Base-by-base conservation (phyloP, 2,329 filamentous ascomycete genomes). In the Calonectria crousiana region DNA sequence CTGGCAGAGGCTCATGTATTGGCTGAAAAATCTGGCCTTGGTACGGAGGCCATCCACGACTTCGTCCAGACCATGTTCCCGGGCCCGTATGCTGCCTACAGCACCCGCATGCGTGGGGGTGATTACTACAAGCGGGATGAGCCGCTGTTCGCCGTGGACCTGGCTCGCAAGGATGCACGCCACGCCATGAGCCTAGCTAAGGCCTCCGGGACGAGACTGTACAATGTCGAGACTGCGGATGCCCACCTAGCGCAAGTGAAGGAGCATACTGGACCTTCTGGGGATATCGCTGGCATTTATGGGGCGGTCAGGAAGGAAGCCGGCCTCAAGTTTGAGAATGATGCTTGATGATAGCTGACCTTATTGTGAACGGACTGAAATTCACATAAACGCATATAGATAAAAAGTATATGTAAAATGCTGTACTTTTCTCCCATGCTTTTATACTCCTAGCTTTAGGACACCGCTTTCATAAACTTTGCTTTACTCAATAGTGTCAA, bases 211-310 rank as follows among this genome's bases (percentile, higher is more conserved):
- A 88, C 90, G 53, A 89, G 88, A 73, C 84, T 98, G 84, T 89
- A 87, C 74, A 92, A 91, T 76, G 85, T 94, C 1, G 92, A 94
- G 83, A 88, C 93, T 4, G 93, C 89, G 1, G 93, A 96, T 84
- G 87, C 85, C 34, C 93, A 97, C 83, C 84, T 98, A 79, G 88
- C 89, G 69, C 85, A 87, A 71, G 92, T 98, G 2, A 93, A 95
- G 83, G 90, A 93, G 72, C 89, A 95, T 66, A 81, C 80, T 62
- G 95, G 95, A 0, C 88, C 90, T 56, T 91, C 89, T 77, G 95
- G 95, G 0, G 96, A 98, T 84, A 91, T 98, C 82, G 93, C 94
- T 3, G 93, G 91, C 14, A 93, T 98, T 47, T 98, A 98, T 85
- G 95, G 95, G 0, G 93, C 93, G 3, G 92, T 94, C 69, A 90